phyloP scores from a whole-genome alignment of 2,329 filamentous ascomycete genomes.

The Huntiella omanensis region DNA sequence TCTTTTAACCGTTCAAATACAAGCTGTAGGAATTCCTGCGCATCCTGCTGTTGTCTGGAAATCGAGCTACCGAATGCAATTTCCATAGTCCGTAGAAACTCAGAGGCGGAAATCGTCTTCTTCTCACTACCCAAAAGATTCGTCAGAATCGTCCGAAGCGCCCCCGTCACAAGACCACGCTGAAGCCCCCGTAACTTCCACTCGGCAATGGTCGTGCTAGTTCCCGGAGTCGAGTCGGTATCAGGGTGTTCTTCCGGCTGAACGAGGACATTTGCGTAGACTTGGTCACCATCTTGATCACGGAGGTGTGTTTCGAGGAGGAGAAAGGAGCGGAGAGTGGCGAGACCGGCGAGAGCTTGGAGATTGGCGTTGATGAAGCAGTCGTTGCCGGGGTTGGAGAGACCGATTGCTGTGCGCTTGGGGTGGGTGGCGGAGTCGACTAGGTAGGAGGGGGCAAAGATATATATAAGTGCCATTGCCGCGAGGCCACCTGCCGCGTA shows the following conservation, averaged over 20 bases:
- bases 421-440: conserved; percentile 59
- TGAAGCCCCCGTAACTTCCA: conserved; percentile 54
- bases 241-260: conserved; percentile 21
- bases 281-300: conserved; percentile 54
- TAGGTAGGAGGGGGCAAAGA: conserved; percentile 93
- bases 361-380: conserved; percentile 95
- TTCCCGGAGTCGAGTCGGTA: background rate
- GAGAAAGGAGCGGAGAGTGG: conserved; percentile 75
- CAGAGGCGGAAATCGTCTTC: conserved; percentile 79
- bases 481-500: conserved; percentile 93
- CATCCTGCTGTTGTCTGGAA: conserved; percentile 88
- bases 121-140: conserved; percentile 64
- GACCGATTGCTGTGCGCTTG: conserved; percentile 75
- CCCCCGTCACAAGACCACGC: conserved; percentile 63
- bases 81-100: conserved; percentile 70
- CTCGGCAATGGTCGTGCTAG: conserved; percentile 22
- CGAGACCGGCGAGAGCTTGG: conserved; percentile 77
- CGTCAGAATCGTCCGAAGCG: conserved; percentile 83
- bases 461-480: conserved; percentile 86
- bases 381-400: conserved; percentile 83
- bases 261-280: conserved; percentile 47
- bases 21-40: conserved; percentile 90
- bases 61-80: conserved; percentile 75
- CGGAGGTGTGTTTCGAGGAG: conserved; percentile 81
- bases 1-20: conserved; percentile 83